These are phyloP conservation scores for Globisporangium polare DNA, from an alignment of 352 stramenopile species.

Conservation along the genomic window DNA sequence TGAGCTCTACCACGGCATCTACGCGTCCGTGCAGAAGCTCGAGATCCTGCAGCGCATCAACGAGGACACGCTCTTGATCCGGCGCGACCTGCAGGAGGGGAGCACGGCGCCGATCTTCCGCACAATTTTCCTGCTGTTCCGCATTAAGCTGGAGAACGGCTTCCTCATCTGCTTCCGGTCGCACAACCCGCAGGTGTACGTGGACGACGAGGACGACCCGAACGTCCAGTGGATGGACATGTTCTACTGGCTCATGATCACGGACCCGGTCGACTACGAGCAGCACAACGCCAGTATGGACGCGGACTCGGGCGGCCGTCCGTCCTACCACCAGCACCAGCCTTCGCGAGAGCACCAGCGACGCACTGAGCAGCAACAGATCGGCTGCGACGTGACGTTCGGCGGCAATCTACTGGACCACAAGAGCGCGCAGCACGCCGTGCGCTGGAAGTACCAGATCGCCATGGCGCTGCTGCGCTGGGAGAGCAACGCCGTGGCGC, in stretches of 20 bases:
- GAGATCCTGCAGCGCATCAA: slow-evolving; percentile 77
- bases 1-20: slow-evolving; percentile 71
- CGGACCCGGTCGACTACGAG: slow-evolving; percentile 28
- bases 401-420: slow-evolving; percentile 58
- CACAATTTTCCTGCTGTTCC: slow-evolving; percentile 72
- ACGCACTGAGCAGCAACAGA: background rate
- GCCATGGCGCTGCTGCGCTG: slow-evolving; percentile 70
- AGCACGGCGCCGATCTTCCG: slow-evolving; percentile 60
- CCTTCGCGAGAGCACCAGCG: background rate
- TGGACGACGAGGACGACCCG: slow-evolving; percentile 72
- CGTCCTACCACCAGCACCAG: slow-evolving; percentile 9
- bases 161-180: slow-evolving; percentile 84
- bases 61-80: slow-evolving; percentile 73
- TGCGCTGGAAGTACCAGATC: slow-evolving; percentile 81
- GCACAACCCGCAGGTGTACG: slow-evolving; percentile 59
- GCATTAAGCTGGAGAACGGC: slow-evolving; percentile 56
- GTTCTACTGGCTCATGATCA: slow-evolving; percentile 86
- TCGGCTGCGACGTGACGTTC: slow-evolving; percentile 30
- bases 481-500: slow-evolving; percentile 76
- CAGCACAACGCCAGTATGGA: background rate
- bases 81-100: slow-evolving; percentile 65
- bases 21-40: slow-evolving; percentile 72
- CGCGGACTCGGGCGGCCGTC: slow-evolving; percentile 3
- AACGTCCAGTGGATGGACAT: slow-evolving; percentile 86
- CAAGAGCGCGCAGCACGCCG: slow-evolving; percentile 54